Conservation (phyloP, 176 grass and related monocot genomes). For the Calamus simplicifolius region DNA sequence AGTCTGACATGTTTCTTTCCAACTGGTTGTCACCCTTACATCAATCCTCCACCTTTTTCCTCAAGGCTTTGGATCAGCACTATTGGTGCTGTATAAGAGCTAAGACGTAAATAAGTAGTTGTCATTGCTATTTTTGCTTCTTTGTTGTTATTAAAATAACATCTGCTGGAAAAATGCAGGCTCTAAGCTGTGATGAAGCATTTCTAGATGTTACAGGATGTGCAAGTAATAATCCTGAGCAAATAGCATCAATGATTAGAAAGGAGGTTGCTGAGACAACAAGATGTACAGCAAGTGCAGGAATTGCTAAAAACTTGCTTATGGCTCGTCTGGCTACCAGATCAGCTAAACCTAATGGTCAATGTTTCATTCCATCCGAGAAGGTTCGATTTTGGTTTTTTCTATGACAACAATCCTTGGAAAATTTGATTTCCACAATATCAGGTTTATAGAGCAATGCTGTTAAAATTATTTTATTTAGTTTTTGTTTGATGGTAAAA, state of each 20-base stretch:
- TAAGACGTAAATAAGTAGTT: not conserved
- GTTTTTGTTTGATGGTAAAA: too few species aligned
- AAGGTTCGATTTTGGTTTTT: conserved; percentile 39
- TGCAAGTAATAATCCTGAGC: conserved; percentile 42
- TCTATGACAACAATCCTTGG: too few species aligned
- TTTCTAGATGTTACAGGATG: conserved; percentile 76
- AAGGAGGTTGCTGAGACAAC: conserved; percentile 72
- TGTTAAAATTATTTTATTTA: too few species aligned
- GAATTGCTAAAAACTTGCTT: conserved; percentile 85
- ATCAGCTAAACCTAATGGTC: conserved; percentile 92
- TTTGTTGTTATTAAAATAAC: not conserved
- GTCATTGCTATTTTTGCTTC: not conserved
- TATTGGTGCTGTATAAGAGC: too few species aligned
- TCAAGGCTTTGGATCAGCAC: too few species aligned
- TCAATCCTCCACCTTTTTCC: too few species aligned
- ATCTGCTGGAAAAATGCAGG: conserved; percentile 42
- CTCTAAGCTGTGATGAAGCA: conserved; percentile 95
- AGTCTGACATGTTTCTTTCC: too few species aligned
- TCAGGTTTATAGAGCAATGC: too few species aligned
- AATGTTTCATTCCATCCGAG: conserved; percentile 61
- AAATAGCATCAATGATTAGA: conserved; percentile 45
- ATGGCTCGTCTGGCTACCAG: conserved; percentile 81
- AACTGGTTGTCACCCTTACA: too few species aligned
- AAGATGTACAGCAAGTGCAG: conserved; percentile 80
- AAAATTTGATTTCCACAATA: too few species aligned